A percentile compares a stretch with the other conserved stretches of the same genome.
Conservation (phyloP, 1,139 yeast species). For the Taphrina confusa region DNA sequence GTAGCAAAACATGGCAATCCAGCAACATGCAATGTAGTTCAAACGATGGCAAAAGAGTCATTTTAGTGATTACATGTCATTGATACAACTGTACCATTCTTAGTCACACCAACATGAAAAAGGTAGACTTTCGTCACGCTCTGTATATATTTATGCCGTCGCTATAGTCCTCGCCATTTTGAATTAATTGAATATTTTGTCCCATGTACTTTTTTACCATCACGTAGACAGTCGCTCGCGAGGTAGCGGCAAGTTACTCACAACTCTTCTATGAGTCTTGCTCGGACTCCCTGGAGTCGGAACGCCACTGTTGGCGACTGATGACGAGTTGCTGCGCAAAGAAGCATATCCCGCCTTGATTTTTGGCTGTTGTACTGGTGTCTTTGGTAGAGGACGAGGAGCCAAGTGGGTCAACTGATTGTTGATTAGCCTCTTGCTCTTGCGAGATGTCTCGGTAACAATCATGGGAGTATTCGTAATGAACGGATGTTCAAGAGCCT, state of each 20-base stretch:
- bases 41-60: too few relatives aligned
- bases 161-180: too few relatives aligned
- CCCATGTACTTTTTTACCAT: too few relatives aligned
- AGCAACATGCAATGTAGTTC: too few relatives aligned
- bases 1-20: too few relatives aligned
- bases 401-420: conserved; percentile 1
- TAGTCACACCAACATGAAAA: too few relatives aligned
- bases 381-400: background rate
- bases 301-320: background rate
- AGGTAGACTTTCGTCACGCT: too few relatives aligned
- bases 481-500: conserved; percentile 53
- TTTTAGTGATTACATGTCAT: too few relatives aligned
- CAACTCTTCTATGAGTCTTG: conserved; percentile 17
- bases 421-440: background rate
- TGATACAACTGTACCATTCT: too few relatives aligned
- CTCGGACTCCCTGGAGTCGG: conserved; percentile 13
- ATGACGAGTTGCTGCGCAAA: background rate
- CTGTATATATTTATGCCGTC: too few relatives aligned
- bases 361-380: conserved; percentile 6
- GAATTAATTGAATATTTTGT: too few relatives aligned
- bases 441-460: background rate
- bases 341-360: background rate
- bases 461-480: conserved; percentile 43
- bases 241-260: conserved; percentile 22
- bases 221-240: conserved; percentile 14